phyloP scores from a whole-genome alignment of 139 green algal genomes.

The Trebouxia sp. region DNA sequence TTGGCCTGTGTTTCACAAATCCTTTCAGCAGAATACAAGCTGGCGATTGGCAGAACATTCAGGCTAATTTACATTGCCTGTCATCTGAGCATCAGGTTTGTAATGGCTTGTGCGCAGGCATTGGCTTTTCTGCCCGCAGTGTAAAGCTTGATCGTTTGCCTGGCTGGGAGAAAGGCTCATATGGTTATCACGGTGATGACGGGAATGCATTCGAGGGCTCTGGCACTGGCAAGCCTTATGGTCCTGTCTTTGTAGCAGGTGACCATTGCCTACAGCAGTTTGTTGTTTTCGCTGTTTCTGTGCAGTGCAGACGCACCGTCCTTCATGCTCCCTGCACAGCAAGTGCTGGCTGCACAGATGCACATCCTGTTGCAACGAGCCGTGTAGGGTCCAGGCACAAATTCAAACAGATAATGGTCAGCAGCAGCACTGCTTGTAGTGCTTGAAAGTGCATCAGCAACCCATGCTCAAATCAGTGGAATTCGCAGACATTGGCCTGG shows the following conservation, averaged over 20 bases:
- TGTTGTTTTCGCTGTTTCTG: not conserved
- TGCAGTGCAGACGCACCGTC: too few relatives aligned
- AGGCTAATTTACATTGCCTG: not conserved
- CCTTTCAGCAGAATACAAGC: not conserved
- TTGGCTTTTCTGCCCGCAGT: slow-evolving; percentile 69
- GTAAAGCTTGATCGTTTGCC: slow-evolving; percentile 74
- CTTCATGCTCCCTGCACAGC: too few relatives aligned
- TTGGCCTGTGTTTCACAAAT: too few relatives aligned
- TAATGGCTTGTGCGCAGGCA: slow-evolving; percentile 38
- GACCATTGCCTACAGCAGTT: not conserved
- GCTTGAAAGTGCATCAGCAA: too few relatives aligned
- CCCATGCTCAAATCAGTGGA: too few relatives aligned
- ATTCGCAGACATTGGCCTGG: too few relatives aligned
- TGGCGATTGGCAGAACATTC: not conserved
- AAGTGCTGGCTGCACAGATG: too few relatives aligned
- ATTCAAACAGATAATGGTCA: too few relatives aligned
- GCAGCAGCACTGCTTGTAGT: too few relatives aligned
- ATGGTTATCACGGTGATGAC: slow-evolving; percentile 84
- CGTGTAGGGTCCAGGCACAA: too few relatives aligned
- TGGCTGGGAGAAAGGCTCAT: slow-evolving; percentile 82
- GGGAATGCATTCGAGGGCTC: slow-evolving; percentile 66
- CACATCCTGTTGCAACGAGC: too few relatives aligned
- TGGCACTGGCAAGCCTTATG: slow-evolving; percentile 58
- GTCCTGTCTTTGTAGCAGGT: slow-evolving; percentile 60
- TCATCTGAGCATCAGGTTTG: not conserved